These are phyloP conservation scores for Fusarium stilboides DNA, from an alignment of 2,329 filamentous ascomycete species.

Conservation along the genomic window DNA sequence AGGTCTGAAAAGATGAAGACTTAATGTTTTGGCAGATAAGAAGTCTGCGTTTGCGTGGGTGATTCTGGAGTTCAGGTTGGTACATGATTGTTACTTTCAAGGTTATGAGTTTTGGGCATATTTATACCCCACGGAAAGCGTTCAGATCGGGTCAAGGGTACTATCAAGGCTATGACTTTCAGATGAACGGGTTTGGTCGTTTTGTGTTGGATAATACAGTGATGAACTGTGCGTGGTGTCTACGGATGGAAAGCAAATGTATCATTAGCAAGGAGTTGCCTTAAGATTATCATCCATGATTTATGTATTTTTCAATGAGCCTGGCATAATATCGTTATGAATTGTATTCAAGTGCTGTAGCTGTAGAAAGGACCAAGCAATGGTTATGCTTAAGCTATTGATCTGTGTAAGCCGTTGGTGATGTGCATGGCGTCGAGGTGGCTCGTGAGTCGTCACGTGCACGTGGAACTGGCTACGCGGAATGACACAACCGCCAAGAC, in stretches of 20 bases:
- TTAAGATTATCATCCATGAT: neutral
- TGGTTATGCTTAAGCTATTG: too few relatives aligned
- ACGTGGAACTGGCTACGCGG: slow-evolving; percentile 37
- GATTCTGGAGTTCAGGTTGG: slow-evolving; percentile 42
- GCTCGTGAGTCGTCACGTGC: slow-evolving; percentile 51
- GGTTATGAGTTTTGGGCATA: slow-evolving; percentile 44
- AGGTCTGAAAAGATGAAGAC: slow-evolving; percentile 11
- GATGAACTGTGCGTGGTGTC: slow-evolving; percentile 40
- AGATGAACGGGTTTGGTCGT: slow-evolving; percentile 11
- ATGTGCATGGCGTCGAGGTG: neutral
- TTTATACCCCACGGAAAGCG: slow-evolving; percentile 54
- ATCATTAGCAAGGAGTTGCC: slow-evolving; percentile 20
- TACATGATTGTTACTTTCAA: slow-evolving; percentile 25
- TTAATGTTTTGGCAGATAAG: slow-evolving; percentile 26
- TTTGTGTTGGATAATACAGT: slow-evolving; percentile 35
- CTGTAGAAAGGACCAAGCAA: too few relatives aligned
- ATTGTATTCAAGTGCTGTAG: too few relatives aligned
- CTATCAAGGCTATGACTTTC: slow-evolving; percentile 27
- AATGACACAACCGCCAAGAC: slow-evolving; percentile 53
- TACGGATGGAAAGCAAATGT: slow-evolving; percentile 27
- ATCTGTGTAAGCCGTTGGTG: neutral
- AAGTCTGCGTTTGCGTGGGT: slow-evolving; percentile 17
- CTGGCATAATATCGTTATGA: too few relatives aligned
- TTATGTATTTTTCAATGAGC: too few relatives aligned
- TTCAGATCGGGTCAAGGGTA: slow-evolving; percentile 45